A percentile compares a stretch with the other conserved stretches of the same genome.
Evolutionary conservation across 2,329 filamentous ascomycete genomes (phyloP).

Genomic region (Ceratocystis cacaofunesta): DNA sequence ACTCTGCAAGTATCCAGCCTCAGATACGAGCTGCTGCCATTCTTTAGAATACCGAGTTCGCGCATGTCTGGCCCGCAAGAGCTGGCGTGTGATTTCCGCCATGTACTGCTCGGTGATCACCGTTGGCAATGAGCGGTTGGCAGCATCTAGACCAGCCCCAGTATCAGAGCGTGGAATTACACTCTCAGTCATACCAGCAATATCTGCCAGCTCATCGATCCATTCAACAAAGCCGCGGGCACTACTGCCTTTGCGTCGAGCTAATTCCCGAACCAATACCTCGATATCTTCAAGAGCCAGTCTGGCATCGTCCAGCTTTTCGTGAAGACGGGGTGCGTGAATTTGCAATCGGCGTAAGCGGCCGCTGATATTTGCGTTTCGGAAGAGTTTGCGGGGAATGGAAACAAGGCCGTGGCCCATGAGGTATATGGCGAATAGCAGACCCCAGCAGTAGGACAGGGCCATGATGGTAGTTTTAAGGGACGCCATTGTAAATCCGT

Average conservation of each 20-base stretch:
- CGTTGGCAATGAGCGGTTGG: constrained; percentile 45
- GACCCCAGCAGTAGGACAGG: constrained; percentile 82
- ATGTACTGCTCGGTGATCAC: constrained; percentile 89
- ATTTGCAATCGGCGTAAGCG: constrained; percentile 61
- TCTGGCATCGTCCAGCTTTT: constrained; percentile 74
- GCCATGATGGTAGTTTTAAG: constrained; percentile 85
- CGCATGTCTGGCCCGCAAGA: constrained; percentile 69
- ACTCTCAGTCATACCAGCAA: constrained; percentile 52
- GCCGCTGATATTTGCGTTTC: constrained; percentile 61
- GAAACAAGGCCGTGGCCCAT: constrained; percentile 96
- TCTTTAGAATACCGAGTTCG: constrained; percentile 70
- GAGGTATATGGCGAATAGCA: constrained; percentile 83
- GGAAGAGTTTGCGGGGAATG: constrained; percentile 67
- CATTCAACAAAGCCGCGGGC: constrained; percentile 69
- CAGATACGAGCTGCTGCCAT: constrained; percentile 66
- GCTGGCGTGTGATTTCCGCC: constrained; percentile 70
- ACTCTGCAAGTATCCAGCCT: constrained; percentile 60
- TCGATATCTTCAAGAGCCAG: constrained; percentile 69
- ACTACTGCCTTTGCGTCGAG: constrained; percentile 59
- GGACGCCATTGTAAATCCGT: constrained; percentile 54
- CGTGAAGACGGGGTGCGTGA: constrained; percentile 67
- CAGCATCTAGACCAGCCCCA: constrained; percentile 23
- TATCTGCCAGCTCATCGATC: constrained; percentile 86
- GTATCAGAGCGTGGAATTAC: constrained; percentile 25
- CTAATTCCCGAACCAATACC: constrained; percentile 62